Evolutionary conservation across 805 yeast species (phyloP), one percentile per base, ranked within the genome.

Genomic region (Maudiozyma turicensis): DNA sequence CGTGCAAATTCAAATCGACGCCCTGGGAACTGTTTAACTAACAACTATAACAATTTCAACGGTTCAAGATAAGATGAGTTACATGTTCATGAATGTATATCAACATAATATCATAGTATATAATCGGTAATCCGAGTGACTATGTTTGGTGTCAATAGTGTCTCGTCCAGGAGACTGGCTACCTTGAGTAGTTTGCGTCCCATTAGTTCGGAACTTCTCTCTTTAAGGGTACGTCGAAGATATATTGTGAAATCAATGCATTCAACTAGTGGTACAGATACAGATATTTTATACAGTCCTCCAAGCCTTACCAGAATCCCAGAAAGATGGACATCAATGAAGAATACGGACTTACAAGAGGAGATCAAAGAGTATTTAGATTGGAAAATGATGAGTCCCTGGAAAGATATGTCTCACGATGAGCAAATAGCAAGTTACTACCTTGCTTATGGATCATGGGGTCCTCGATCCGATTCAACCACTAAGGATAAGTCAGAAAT

Each of bases 361-460:
- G 75, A 71, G 46, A 57, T 70, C 7, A 53, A 59, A 10, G 74
- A 70, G 51, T 64, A 69, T 48, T 44, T 70, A 10, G 55, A 58
- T 10, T 62, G 64, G 55, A 62, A 59, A 43, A 61, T 66, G 58
- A 58, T 60, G 28, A 62, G 55, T 15, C 52, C 58, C 39, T 71
- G 75, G 75, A 54, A 50, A 3, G 43, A 45, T 0, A 52, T 71
- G 53, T 48, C 65, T 2, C 20, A 9, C 0, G 50, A 52, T 1
- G 74, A 71, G 44, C 54, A 58, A 44, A 53, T 49, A 42, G 66
- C 67, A 1, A 52, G 64, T 6, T 70, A 70, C 50, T 67, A 59
- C 53, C 57, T 71, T 13, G 64, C 67, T 8, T 71, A 55, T 45
- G 75, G 75, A 1, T 54, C 57, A 10, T 68, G 69, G 67, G 74